Evolutionary conservation across 805 yeast genomes (phyloP).

Genomic region (Groenewaldozyma tartarivorans): DNA sequence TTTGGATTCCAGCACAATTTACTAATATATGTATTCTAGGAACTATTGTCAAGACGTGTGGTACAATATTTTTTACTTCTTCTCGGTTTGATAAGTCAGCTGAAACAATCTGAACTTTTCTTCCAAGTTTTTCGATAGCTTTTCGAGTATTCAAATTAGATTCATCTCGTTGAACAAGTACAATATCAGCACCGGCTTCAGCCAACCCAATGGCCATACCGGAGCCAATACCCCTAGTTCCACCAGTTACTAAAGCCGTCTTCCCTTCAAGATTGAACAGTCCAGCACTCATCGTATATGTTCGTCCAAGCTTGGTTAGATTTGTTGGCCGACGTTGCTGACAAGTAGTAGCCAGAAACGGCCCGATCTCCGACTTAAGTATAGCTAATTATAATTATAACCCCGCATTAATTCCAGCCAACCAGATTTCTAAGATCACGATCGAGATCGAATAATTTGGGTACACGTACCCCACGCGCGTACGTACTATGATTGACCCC

Average conservation of each 20-base stretch:
- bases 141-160: constrained; percentile 19
- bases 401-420: neutral
- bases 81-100: constrained; percentile 23
- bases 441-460: neutral
- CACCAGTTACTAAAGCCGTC: constrained; percentile 43
- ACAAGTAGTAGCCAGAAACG: neutral
- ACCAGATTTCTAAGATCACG: neutral
- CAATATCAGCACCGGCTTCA: constrained; percentile 37
- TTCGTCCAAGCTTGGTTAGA: neutral
- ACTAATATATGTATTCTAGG: constrained; percentile 32
- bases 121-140: constrained; percentile 22
- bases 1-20: constrained; percentile 36
- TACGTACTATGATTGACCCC: too few relatives aligned
- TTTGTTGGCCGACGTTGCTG: neutral
- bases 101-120: constrained; percentile 20
- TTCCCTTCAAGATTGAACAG: constrained; percentile 34
- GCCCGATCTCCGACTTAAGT: neutral
- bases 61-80: constrained; percentile 23
- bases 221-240: constrained; percentile 49
- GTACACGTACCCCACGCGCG: neutral
- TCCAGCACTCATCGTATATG: neutral
- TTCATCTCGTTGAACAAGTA: constrained; percentile 31
- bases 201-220: constrained; percentile 44
- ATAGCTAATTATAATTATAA: neutral
- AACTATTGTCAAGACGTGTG: constrained; percentile 25